Percentiles rank a stretch among this genome's conserved stretches.
phyloP scores from a whole-genome alignment of 495 filamentous ascomycete genomes.

The Astrocystis sublimbata region DNA sequence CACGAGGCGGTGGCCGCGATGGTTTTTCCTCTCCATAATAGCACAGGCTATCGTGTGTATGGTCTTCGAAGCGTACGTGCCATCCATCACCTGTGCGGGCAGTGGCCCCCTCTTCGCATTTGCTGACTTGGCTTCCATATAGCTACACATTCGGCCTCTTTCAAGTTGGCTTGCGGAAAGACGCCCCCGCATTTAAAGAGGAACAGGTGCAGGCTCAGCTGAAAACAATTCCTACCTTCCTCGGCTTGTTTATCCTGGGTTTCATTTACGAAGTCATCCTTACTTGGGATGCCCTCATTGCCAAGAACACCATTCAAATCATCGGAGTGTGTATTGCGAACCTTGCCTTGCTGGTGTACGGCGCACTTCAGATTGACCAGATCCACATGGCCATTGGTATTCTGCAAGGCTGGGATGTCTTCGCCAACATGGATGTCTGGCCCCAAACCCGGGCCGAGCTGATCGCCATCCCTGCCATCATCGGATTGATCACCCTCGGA shows the following conservation, averaged over 20 bases:
- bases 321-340: constrained; percentile 95
- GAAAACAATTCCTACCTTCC: constrained; percentile 81
- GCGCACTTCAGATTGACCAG: constrained; percentile 87
- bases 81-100: background rate
- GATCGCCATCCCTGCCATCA: constrained; percentile 81
- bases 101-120: no score
- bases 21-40: constrained; percentile 72
- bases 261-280: constrained; percentile 88
- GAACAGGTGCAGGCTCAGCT: constrained; percentile 46
- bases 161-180: constrained; percentile 52
- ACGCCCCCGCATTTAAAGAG: constrained; percentile 17
- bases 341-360: constrained; percentile 84
- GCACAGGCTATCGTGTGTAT: constrained; percentile 78
- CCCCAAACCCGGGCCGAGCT: constrained; percentile 67
- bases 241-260: constrained; percentile 95
- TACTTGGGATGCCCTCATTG: constrained; percentile 86
- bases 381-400: constrained; percentile 67
- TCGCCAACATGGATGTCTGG: constrained; percentile 59
- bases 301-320: constrained; percentile 98
- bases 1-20: constrained; percentile 83
- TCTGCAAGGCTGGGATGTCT: constrained; percentile 39
- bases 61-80: constrained; percentile 79
- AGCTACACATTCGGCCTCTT: constrained; percentile 76
- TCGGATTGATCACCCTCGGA: constrained; percentile 69
- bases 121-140: constrained; percentile 13